Evolutionary conservation across 129 eudicot species (phyloP).

Genomic region (Deinandra increscens): DNA sequence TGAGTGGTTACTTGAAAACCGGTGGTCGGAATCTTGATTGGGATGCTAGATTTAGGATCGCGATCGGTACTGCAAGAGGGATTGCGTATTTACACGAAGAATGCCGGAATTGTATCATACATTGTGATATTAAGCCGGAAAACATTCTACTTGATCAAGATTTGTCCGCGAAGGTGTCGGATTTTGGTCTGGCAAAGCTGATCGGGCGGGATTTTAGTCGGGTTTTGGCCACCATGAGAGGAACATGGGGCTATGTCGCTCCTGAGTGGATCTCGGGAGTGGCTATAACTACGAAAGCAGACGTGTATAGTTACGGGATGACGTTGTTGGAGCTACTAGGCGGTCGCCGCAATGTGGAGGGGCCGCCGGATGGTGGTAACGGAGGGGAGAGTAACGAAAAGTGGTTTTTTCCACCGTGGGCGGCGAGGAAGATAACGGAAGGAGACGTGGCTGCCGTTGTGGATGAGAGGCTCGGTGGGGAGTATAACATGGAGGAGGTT

Average conservation of each 20-base stretch:
- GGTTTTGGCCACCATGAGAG: constrained; percentile 88
- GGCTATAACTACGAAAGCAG: constrained; percentile 84
- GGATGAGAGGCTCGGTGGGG: constrained; percentile 62
- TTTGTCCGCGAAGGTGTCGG: constrained; percentile 79
- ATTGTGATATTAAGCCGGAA: constrained; percentile 91
- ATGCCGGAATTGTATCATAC: constrained; percentile 78
- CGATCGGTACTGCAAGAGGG: constrained; percentile 79
- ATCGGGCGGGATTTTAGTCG: constrained; percentile 83
- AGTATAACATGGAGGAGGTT: constrained; percentile 59
- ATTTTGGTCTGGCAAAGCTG: constrained; percentile 85
- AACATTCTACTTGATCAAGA: constrained; percentile 70
- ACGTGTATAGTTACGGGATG: constrained; percentile 95
- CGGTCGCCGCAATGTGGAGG: constrained; percentile 81
- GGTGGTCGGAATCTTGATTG: constrained; percentile 63
- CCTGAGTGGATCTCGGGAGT: constrained; percentile 98
- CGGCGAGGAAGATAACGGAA: constrained; percentile 54
- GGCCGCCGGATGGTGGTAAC: constrained; percentile 52
- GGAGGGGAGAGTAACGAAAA: constrained; percentile 49
- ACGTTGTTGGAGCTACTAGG: constrained; percentile 79
- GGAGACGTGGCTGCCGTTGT: constrained; percentile 64
- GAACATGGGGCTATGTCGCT: constrained; percentile 95
- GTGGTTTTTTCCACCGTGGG: constrained; percentile 99
- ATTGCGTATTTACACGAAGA: constrained; percentile 87
- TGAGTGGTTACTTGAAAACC: constrained; percentile 56
- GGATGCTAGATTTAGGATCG: constrained; percentile 77